Percentiles rank a stretch among this genome's conserved stretches.
These are phyloP conservation scores for Microcos paniculata DNA, from an alignment of 345 rosid genomes.

Conservation along the genomic window DNA sequence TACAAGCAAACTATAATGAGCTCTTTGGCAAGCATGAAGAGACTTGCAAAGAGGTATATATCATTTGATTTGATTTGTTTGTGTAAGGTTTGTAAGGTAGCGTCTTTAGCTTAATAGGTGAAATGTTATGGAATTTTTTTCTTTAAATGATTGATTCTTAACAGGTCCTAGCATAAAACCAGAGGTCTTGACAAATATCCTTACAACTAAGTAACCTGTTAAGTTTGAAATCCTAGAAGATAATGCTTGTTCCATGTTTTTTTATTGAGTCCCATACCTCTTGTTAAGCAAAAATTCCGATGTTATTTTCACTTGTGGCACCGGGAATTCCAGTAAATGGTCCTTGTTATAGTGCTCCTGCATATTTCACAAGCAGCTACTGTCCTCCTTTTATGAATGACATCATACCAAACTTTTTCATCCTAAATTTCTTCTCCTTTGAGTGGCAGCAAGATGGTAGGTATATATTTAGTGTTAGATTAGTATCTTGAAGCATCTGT, in stretches of 20 bases:
- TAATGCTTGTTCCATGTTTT: neutral
- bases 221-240: neutral
- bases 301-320: neutral
- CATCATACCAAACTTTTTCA: neutral
- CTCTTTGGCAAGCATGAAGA: conserved; percentile 69
- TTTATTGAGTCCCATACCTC: neutral
- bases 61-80: neutral
- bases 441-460: neutral
- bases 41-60: conserved; percentile 71
- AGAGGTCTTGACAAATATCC: neutral
- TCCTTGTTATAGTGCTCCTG: neutral
- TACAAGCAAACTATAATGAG: conserved; percentile 66
- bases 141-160: neutral
- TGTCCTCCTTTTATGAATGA: neutral
- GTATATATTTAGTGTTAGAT: no score
- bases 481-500: neutral
- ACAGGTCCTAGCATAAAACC: neutral
- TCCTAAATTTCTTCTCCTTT: neutral
- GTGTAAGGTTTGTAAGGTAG: neutral
- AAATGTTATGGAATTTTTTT: neutral
- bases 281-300: neutral
- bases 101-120: neutral
- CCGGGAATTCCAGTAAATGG: neutral
- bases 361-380: neutral
- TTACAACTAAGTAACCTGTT: neutral